Base-by-base conservation (phyloP, 495 filamentous ascomycete species). In the Penicillium macrosclerotiorum region DNA sequence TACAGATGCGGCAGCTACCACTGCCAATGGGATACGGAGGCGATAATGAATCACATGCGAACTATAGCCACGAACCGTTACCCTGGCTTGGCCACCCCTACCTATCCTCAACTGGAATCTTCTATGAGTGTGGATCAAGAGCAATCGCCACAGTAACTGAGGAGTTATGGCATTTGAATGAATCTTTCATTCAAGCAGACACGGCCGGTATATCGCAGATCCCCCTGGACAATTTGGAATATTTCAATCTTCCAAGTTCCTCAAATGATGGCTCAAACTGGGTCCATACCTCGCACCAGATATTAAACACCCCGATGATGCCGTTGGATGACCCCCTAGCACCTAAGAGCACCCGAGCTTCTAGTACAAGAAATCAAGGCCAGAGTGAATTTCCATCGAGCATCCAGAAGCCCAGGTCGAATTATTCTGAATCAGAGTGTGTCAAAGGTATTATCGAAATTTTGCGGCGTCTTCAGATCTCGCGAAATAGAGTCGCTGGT, bases 41-140 rank as follows among this genome's bases (percentile, higher is more conserved):
- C 20, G 26, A 13, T 23, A 6, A n/a, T 19, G 11, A 42, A n/a
- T n/a, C n/a, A n/a, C n/a, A n/a, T n/a, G n/a, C n/a, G n/a, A n/a
- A 29, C 12, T 42, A 20, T 30, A 17, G 9, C 4, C 22, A 26
- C 11, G 37, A 45, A 20, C 9, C 42, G 1, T 8, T 45, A 16
- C 42, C 37, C 7, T 45, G 42, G 42, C 24, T 45, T 12, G 33
- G 37, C 18, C n/a, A n/a, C n/a, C n/a, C n/a, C n/a, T n/a, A n/a
- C n/a, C n/a, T n/a, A n/a, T n/a, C n/a, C n/a, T n/a, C n/a, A n/a
- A n/a, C n/a, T n/a, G n/a, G n/a, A n/a, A n/a, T n/a, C n/a, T n/a
- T n/a, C n/a, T n/a, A n/a, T n/a, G n/a, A n/a, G n/a, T n/a, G n/a
- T n/a, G n/a, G n/a, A n/a, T n/a, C n/a, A n/a, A n/a, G n/a, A n/a